These are phyloP conservation scores for Trichoderma sp. DNA, from an alignment of 2,329 filamentous ascomycete species.

Conservation along the genomic window DNA sequence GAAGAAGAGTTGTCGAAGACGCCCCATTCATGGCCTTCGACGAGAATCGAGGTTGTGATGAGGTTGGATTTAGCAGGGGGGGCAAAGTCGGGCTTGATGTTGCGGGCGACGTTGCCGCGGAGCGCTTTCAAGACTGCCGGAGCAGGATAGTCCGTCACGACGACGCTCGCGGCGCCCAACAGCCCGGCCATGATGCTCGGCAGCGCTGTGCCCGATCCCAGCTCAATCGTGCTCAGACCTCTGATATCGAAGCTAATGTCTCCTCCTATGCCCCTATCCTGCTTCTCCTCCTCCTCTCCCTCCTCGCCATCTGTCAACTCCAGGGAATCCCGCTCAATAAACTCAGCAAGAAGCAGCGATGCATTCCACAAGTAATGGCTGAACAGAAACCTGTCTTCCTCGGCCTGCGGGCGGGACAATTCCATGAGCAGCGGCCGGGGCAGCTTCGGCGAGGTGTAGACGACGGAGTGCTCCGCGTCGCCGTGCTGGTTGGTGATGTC, in stretches of 20 bases:
- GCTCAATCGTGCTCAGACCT: slow-evolving; percentile 55
- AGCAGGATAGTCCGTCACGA: slow-evolving; percentile 67
- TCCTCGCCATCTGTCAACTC: background rate
- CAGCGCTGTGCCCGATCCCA: slow-evolving; percentile 63
- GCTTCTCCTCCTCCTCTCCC: background rate
- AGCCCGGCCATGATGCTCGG: slow-evolving; percentile 49
- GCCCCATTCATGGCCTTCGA: slow-evolving; percentile 66
- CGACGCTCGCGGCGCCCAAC: slow-evolving; percentile 48
- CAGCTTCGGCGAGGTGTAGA: slow-evolving; percentile 56
- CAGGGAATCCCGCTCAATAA: slow-evolving; percentile 50
- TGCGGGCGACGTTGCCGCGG: slow-evolving; percentile 52
- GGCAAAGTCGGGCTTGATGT: slow-evolving; percentile 39
- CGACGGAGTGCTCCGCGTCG: slow-evolving; percentile 54
- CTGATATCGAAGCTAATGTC: slow-evolving; percentile 44
- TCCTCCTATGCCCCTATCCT: slow-evolving; percentile 10
- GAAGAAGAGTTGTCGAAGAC: slow-evolving; percentile 31
- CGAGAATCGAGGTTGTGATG: slow-evolving; percentile 32
- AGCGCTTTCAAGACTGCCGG: slow-evolving; percentile 57
- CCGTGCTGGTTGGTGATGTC: slow-evolving; percentile 66
- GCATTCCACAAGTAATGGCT: slow-evolving; percentile 75
- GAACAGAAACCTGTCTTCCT: slow-evolving; percentile 58
- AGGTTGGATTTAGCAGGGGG: slow-evolving; percentile 28
- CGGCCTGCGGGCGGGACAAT: slow-evolving; percentile 47
- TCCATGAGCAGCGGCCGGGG: slow-evolving; percentile 43
- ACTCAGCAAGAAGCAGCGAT: slow-evolving; percentile 52